These are phyloP conservation scores for Amaranthus hypochondriacus DNA, from an alignment of 148 eudicot species.

Conservation along the genomic window DNA sequence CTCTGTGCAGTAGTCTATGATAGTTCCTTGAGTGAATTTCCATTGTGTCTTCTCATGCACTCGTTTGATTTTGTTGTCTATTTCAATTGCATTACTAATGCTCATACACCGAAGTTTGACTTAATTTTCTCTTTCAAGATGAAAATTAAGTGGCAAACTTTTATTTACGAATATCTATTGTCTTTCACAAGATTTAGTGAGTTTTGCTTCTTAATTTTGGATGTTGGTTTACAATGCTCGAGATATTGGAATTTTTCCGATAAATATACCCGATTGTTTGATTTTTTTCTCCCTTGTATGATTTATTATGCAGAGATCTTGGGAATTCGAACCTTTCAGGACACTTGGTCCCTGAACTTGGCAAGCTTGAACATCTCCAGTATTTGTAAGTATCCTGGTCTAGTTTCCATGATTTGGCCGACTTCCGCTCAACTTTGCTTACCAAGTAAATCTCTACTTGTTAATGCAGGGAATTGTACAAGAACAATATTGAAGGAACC, in stretches of 20 bases:
- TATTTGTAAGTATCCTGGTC: conserved; percentile 58
- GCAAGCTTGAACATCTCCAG: conserved; percentile 81
- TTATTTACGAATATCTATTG: not conserved
- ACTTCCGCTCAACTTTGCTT: not conserved
- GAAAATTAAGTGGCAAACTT: not conserved
- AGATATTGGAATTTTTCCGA: not conserved
- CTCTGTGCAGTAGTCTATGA: no score
- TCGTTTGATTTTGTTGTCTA: not conserved
- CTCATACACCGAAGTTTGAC: not conserved
- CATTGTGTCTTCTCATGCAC: not conserved
- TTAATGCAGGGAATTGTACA: conserved; percentile 74
- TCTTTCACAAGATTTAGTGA: not conserved
- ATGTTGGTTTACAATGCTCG: conserved; percentile 2
- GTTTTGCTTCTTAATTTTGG: not conserved
- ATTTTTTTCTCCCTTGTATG: not conserved
- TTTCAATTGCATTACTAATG: not conserved
- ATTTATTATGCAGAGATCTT: conserved; percentile 61
- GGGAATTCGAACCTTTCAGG: conserved; percentile 85
- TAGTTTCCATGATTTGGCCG: not conserved
- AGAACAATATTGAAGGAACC: conserved; percentile 62
- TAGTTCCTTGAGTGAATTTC: not conserved
- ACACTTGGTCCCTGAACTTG: conserved; percentile 83
- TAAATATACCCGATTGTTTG: not conserved
- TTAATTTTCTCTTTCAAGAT: not conserved
- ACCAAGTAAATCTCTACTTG: not conserved